A percentile compares a stretch with the other conserved stretches of the same genome.
Conservation (phyloP, 257 asterid species). For the Scutellaria barbata region DNA sequence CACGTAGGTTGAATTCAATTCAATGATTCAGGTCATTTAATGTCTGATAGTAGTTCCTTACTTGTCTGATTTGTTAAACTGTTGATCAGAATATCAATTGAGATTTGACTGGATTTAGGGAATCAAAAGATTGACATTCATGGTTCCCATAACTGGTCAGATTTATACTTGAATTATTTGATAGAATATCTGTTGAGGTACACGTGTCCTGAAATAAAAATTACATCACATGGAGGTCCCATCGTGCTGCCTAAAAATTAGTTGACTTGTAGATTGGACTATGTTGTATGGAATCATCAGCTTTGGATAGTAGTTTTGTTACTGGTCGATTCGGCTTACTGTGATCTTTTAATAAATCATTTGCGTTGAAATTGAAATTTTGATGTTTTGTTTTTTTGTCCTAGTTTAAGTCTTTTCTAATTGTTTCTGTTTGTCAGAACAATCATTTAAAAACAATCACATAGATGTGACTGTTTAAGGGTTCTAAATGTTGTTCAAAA, state of each 20-base stretch:
- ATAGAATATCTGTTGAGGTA: neutral
- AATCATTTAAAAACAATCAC: neutral
- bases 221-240: constrained; percentile 8
- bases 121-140: neutral
- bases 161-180: constrained; percentile 8
- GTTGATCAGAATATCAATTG: constrained; percentile 15
- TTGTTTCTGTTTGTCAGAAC: neutral
- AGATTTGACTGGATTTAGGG: neutral
- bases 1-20: constrained; percentile 8
- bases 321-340: constrained; percentile 8
- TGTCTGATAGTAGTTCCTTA: constrained; percentile 16
- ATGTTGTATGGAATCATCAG: constrained; percentile 12
- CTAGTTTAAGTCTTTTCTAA: neutral
- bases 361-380: neutral
- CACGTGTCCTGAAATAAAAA: constrained; percentile 2
- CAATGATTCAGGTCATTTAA: constrained; percentile 10
- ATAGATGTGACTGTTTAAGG: neutral
- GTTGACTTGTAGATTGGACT: constrained; percentile 1
- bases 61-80: constrained; percentile 11
- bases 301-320: constrained; percentile 6
- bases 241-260: constrained; percentile 8
- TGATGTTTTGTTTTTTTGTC: neutral
- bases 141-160: constrained; percentile 1
- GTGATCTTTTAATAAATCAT: neutral
- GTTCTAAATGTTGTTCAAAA: constrained; percentile 12